Evolutionary conservation across 2,329 filamentous ascomycete species (phyloP).

Genomic region (Botrytis fabae): DNA sequence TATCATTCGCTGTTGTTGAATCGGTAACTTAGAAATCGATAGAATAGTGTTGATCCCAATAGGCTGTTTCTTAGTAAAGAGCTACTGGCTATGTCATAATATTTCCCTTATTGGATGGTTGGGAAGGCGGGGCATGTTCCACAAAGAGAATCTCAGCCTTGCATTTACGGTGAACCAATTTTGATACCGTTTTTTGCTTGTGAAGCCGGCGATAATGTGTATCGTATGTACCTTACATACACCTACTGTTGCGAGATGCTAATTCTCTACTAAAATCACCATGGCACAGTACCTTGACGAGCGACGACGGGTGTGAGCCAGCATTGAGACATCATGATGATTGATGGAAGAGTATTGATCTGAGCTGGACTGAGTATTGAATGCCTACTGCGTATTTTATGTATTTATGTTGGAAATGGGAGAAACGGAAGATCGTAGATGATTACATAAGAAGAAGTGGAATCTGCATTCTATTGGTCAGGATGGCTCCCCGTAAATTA

Average conservation of each 20-base stretch:
- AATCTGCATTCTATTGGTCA: not conserved
- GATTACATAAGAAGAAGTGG: not conserved
- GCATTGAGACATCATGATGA: not conserved
- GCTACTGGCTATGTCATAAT: slow-evolving; percentile 12
- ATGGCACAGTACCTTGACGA: not conserved
- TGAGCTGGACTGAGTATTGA: not conserved
- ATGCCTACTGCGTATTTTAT: not conserved
- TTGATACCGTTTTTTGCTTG: not conserved
- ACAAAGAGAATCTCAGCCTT: slow-evolving; percentile 22
- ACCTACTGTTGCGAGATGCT: not conserved
- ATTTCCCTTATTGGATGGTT: slow-evolving; percentile 15
- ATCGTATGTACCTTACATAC: not conserved
- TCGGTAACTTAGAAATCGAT: slow-evolving; percentile 3
- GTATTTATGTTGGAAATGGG: not conserved
- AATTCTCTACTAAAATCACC: not conserved
- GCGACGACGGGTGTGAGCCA: not conserved
- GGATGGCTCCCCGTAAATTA: slow-evolving; percentile 4
- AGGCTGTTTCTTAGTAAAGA: slow-evolving; percentile 12
- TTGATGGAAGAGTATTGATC: not conserved
- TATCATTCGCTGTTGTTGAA: not conserved
- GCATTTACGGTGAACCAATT: slow-evolving; percentile 7
- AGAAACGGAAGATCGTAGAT: not conserved
- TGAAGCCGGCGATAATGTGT: not conserved
- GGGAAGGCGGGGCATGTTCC: slow-evolving; percentile 19
- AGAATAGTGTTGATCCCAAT: slow-evolving; percentile 17